Conservation (phyloP, 1,139 yeast species). For the Kodamaea suecica region DNA sequence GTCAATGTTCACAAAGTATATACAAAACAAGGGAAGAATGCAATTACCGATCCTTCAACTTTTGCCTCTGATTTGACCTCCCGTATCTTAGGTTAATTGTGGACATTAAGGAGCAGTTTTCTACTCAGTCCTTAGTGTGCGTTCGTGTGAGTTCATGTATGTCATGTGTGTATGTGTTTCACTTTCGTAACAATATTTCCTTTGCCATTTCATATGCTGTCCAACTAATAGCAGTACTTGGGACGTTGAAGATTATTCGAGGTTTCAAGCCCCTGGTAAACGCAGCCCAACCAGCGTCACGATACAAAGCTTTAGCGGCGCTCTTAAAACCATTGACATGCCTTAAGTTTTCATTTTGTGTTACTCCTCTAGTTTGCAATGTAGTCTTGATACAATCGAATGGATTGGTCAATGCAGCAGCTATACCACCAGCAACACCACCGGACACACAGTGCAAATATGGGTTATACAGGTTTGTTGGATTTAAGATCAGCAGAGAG, state of each 20-base stretch:
- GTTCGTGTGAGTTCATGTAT: too few species aligned
- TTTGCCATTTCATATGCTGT: slow-evolving; percentile 98
- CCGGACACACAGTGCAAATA: slow-evolving; percentile 90
- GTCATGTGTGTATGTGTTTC: too few species aligned
- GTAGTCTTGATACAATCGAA: slow-evolving; percentile 92
- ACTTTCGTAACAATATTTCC: slow-evolving; percentile 43
- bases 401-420: slow-evolving; percentile 96
- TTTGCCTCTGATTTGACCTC: not conserved
- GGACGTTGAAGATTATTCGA: slow-evolving; percentile 88
- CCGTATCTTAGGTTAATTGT: not conserved
- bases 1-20: slow-evolving; percentile 1
- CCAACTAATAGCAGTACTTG: slow-evolving; percentile 97
- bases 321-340: slow-evolving; percentile 64
- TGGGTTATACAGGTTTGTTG: slow-evolving; percentile 79
- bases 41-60: not conserved
- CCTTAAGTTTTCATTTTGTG: slow-evolving; percentile 50
- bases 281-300: slow-evolving; percentile 64
- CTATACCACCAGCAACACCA: slow-evolving; percentile 92
- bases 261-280: slow-evolving; percentile 87
- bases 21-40: slow-evolving; percentile 2
- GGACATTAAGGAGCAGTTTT: too few species aligned
- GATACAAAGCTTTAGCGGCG: slow-evolving; percentile 69
- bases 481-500: slow-evolving; percentile 72
- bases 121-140: too few species aligned
- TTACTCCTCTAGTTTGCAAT: slow-evolving; percentile 70